Conservation (phyloP, 805 yeast species). For the Diddensiella santjacobensis region DNA sequence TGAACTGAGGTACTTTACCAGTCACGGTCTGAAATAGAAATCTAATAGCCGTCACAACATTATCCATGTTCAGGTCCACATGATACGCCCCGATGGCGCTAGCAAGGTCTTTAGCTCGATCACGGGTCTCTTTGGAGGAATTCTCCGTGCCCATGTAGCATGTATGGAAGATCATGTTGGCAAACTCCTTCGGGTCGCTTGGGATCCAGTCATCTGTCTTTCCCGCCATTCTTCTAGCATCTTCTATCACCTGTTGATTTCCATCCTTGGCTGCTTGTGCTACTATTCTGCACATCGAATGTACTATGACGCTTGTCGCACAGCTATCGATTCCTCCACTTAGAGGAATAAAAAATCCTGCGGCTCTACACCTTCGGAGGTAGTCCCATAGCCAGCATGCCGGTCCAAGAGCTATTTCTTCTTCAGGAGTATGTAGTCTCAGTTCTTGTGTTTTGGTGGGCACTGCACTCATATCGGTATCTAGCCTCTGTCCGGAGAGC, state of each 20-base stretch:
- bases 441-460: conserved; percentile 55
- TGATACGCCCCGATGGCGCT: conserved; percentile 80
- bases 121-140: conserved; percentile 82
- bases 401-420: conserved; percentile 96
- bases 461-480: conserved; percentile 53
- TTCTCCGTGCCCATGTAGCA: conserved; percentile 95
- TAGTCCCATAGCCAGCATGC: conserved; percentile 99
- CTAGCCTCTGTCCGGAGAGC: conserved; percentile 12
- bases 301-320: conserved; percentile 93
- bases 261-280: conserved; percentile 64
- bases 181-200: conserved; percentile 66
- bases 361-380: conserved; percentile 81
- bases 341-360: conserved; percentile 88
- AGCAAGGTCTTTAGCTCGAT: conserved; percentile 76
- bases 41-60: conserved; percentile 69
- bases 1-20: conserved; percentile 82
- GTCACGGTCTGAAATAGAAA: conserved; percentile 82
- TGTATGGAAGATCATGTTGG: conserved; percentile 75
- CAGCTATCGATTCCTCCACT: conserved; percentile 98
- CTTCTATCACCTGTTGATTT: conserved; percentile 69
- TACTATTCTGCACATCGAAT: conserved; percentile 89
- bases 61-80: conserved; percentile 87
- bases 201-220: conserved; percentile 59
- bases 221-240: conserved; percentile 66
- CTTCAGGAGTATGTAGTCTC: conserved; percentile 78